Evolutionary conservation across 2,329 filamentous ascomycete genomes (phyloP), one percentile per base, ranked within the genome.

Genomic region (Fusarium albosuccineum): DNA sequence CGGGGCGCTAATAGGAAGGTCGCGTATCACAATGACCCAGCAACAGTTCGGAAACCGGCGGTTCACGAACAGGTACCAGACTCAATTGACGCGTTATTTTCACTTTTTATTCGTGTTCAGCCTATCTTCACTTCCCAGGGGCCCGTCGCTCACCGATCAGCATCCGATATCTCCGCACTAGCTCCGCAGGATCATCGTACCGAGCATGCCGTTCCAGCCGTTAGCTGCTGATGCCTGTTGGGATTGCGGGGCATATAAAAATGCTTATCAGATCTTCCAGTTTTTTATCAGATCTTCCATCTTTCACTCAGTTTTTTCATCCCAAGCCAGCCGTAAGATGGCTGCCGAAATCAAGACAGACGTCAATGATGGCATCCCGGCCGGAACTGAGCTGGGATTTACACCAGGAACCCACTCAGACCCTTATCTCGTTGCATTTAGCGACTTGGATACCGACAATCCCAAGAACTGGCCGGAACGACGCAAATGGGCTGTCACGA

Each of bases 401-500:
- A 41, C 49, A 4, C 26, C 40, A 2, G 1, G 10, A 1, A 8
- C 10, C 6, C 30, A 49, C 1, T 4, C 39, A 16, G 71, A 75
- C n/a, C 66, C 66, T 1, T 74, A 66, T 33, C 73, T 76, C 1
- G 66, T 76, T 10, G 55, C 67, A 4, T 75, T 80, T 34, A 50
- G 74, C 26, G 64, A 73, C 2, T 63, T 70, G 0, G 79, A 81
- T 46, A 61, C 70, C 2, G 76, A 78, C 0, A 80, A 82, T 29
- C 81, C 80, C 2, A 72, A 76, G 29, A 71, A 82, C 54, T 83
- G 80, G 81, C 71, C 78, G 0, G 70, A 57, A 0, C 61, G 74
- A 2, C 75, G 73, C 3, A 86, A 86, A 71, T 86, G 84, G 84
- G 77, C 77, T 0, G 81, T 83, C 2, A 86, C 83, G 4, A 72